Evolutionary conservation across 192 early-diverging fungal species (phyloP), one percentile per base, ranked within the genome.

Genomic region (Mortierella claussenii): DNA sequence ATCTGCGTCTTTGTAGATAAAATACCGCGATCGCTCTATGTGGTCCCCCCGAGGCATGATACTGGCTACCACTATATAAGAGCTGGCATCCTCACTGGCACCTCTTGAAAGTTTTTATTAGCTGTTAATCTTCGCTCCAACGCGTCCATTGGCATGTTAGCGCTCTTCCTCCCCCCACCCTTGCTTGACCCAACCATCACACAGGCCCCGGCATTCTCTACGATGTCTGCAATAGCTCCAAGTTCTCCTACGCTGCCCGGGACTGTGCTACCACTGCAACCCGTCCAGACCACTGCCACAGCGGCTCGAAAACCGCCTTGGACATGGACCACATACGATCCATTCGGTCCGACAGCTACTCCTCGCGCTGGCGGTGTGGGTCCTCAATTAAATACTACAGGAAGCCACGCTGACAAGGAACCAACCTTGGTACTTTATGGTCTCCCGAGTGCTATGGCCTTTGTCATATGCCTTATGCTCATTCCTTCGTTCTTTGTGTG

Each of bases 401-500:
- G n/a, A n/a, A n/a, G n/a, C n/a, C n/a, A 48, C n/a, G 7, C 21
- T 13, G n/a, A 48, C 13, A 40, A 18, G 20, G 40, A 12, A 53
- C 64, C 55, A n/a, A 44, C 63, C 13, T 10, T 52, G 11, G 37
- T 34, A 11, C n/a, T 40, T 1, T 58, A 59, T 24, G 50, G 55
- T 37, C 48, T 56, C 13, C 57, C 56, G 8, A 33, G 28, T 20
- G 34, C 50, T 0, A 3, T 76, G 18, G 52, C 43, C 20, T 50
- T 76, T 15, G 23, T 54, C 0, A 52, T 53, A 0, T 46, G 42
- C 21, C 47, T 76, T 17, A 76, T 76, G 73, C 30, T 76, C 21
- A 46, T 76, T 21, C 73, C 73, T 1, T 61, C 58, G 11, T 60
- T 76, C 63, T 48, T 76, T 57, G 61, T 76, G 15, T 76, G 65